Evolutionary conservation across 352 stramenopile species (phyloP).

Genomic region (Pythium guiyangense): DNA sequence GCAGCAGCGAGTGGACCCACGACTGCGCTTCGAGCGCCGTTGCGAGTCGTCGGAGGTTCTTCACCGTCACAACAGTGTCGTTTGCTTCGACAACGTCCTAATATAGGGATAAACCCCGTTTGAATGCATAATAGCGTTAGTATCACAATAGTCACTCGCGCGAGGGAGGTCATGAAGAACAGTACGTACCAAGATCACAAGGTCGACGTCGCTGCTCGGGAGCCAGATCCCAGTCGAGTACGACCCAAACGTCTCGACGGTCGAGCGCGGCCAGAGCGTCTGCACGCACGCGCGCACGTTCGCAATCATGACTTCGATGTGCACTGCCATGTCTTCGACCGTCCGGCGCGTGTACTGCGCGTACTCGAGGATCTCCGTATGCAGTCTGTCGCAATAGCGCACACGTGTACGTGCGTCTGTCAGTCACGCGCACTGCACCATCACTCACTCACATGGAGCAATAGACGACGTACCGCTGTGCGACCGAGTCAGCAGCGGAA

Average conservation of each 20-base stretch:
- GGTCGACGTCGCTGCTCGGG: conserved; percentile 80
- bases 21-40: conserved; percentile 48
- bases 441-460: no score
- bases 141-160: neutral
- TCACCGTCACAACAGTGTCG: conserved; percentile 47
- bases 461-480: conserved; percentile 16
- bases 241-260: conserved; percentile 79
- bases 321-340: conserved; percentile 69
- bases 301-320: conserved; percentile 82
- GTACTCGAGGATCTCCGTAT: conserved; percentile 82
- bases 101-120: neutral
- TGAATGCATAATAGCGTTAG: neutral
- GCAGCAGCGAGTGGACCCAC: conserved; percentile 80
- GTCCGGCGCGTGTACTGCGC: conserved; percentile 61
- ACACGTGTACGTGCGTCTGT: neutral
- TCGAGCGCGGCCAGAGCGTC: conserved; percentile 67
- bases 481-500: conserved; percentile 17
- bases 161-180: neutral
- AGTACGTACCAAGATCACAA: conserved; percentile 66
- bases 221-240: conserved; percentile 88
- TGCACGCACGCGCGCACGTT: conserved; percentile 65
- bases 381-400: conserved; percentile 26
- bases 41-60: conserved; percentile 53
- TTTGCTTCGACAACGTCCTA: conserved; percentile 61
- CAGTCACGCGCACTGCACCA: neutral